Conservation (phyloP, 352 stramenopile species). For the Elongisporangium senticosum region DNA sequence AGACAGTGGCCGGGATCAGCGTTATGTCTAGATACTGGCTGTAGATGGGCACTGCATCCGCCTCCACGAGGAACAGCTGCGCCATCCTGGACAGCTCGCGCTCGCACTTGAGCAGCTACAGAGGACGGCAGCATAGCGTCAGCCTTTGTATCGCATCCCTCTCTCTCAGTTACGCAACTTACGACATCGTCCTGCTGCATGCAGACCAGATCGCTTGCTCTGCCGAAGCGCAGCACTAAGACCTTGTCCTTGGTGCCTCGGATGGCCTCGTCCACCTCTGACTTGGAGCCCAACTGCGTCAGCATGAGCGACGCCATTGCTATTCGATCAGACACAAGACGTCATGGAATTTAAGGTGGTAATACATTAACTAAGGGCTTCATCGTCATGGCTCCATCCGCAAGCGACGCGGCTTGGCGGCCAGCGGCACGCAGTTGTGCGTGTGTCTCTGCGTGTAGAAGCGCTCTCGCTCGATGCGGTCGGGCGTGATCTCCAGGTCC, state of each 20-base stretch:
- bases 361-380: background rate
- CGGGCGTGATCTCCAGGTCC: constrained; percentile 44
- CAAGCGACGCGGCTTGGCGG: background rate
- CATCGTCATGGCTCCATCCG: background rate
- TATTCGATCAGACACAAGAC: too few species aligned
- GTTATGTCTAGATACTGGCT: constrained; percentile 87
- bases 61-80: constrained; percentile 65
- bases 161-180: constrained; percentile 5
- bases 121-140: background rate
- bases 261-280: constrained; percentile 71
- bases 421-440: background rate
- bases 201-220: constrained; percentile 55
- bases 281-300: constrained; percentile 55
- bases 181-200: constrained; percentile 85
- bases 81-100: constrained; percentile 78
- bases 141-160: background rate
- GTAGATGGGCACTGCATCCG: constrained; percentile 69
- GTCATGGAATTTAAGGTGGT: background rate
- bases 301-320: constrained; percentile 69
- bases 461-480: constrained; percentile 36
- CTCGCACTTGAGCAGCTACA: constrained; percentile 69
- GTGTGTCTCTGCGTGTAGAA: constrained; percentile 54
- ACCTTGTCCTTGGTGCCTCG: constrained; percentile 76
- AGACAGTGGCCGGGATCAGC: constrained; percentile 80
- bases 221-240: constrained; percentile 76